A percentile compares a stretch with the other conserved stretches of the same genome.
Conservation (phyloP, 805 yeast species). For the Cyberlindnera petersonii region DNA sequence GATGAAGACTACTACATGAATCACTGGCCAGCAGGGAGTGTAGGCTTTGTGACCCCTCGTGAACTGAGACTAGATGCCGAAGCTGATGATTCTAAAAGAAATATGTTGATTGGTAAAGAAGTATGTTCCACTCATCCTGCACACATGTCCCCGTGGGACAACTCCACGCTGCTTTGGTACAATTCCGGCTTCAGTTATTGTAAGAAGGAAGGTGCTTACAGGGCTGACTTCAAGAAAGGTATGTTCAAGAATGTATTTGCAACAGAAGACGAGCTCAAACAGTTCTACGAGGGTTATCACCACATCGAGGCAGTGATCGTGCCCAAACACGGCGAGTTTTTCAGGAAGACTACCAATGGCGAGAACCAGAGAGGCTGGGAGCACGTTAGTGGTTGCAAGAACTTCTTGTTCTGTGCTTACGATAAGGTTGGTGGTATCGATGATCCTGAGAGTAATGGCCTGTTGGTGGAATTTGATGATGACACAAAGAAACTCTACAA, state of each 20-base stretch:
- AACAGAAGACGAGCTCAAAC: constrained; percentile 26
- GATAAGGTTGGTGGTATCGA: constrained; percentile 43
- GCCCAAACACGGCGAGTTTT: constrained; percentile 44
- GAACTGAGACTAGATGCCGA: constrained; percentile 16
- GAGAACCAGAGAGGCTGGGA: constrained; percentile 43
- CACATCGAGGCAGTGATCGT: constrained; percentile 42
- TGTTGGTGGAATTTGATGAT: constrained; percentile 20
- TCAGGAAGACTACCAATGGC: constrained; percentile 36
- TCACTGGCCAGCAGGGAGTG: constrained; percentile 50
- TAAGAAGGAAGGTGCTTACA: constrained; percentile 31
- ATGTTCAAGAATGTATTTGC: constrained; percentile 14
- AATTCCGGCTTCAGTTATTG: constrained; percentile 57
- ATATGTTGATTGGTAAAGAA: constrained; percentile 32
- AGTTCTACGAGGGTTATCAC: constrained; percentile 35
- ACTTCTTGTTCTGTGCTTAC: constrained; percentile 56
- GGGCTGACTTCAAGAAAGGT: constrained; percentile 30
- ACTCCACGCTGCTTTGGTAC: constrained; percentile 50
- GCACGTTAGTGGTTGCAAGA: constrained; percentile 43
- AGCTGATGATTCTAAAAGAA: constrained; percentile 16
- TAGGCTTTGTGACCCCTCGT: constrained; percentile 41
- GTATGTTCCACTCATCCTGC: constrained; percentile 61
- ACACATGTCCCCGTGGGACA: constrained; percentile 47
- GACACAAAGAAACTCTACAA: constrained; percentile 24
- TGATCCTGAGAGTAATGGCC: constrained; percentile 18
- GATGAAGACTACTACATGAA: constrained; percentile 52